Conservation (phyloP, 164 flowering plant genomes). For the Kalanchoe fedtschenkoi region DNA sequence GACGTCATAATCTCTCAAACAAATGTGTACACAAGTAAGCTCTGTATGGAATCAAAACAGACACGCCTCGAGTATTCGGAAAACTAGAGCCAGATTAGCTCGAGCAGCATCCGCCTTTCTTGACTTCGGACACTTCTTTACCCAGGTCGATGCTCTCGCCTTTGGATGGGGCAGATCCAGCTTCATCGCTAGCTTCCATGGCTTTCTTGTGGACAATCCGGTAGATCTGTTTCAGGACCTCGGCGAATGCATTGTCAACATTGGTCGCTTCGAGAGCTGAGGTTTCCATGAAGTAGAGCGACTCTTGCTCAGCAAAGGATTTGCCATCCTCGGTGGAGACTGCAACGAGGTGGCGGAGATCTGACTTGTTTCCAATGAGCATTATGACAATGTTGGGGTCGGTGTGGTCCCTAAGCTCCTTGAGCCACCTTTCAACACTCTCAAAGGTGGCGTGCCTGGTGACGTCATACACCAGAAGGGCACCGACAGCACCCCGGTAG, state of each 20-base stretch:
- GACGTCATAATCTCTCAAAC: background rate
- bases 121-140: slow-evolving; percentile 40
- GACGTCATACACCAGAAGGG: slow-evolving; percentile 56
- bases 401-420: slow-evolving; percentile 54
- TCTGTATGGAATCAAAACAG: background rate
- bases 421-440: slow-evolving; percentile 55
- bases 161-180: slow-evolving; percentile 36
- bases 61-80: background rate
- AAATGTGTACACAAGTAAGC: background rate
- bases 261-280: slow-evolving; percentile 60
- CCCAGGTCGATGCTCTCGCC: slow-evolving; percentile 53
- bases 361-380: slow-evolving; percentile 69
- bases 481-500: slow-evolving; percentile 68
- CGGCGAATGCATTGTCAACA: slow-evolving; percentile 60
- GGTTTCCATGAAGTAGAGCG: slow-evolving; percentile 64
- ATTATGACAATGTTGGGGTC: slow-evolving; percentile 66
- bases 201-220: slow-evolving; percentile 51
- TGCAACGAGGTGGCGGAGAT: slow-evolving; percentile 59
- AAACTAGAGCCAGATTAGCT: slow-evolving; percentile 12
- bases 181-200: slow-evolving; percentile 50
- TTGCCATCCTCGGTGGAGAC: slow-evolving; percentile 54
- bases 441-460: slow-evolving; percentile 57
- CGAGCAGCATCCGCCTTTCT: slow-evolving; percentile 58
- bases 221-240: slow-evolving; percentile 55
- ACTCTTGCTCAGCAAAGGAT: slow-evolving; percentile 51